Evolutionary conservation across 495 filamentous ascomycete genomes (phyloP), one percentile per base, ranked within the genome.

Genomic region (Clohesyomyces aquaticus): DNA sequence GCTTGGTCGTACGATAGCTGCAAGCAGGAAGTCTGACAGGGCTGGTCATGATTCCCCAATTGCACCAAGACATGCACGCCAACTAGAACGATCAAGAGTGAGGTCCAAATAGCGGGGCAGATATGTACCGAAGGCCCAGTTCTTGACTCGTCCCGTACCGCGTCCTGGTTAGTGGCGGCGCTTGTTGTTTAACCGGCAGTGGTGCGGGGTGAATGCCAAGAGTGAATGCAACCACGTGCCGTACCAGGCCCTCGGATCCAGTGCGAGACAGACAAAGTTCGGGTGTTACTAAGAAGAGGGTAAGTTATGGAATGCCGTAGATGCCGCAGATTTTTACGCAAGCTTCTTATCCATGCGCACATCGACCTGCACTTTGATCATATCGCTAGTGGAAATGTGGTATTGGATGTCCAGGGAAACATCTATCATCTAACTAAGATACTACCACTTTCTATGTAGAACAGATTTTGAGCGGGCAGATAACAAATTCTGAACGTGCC

Each of bases 131-230:
- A 59, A 45, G 56, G 43, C 25, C 14, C 10, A 19, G 11, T 19
- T 4, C 56, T 59, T 59, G 56, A 45, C 56, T 50, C 56, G 56
- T 50, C 56, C 56, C 56, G 56, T 50, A 2, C 56, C 56, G 56
- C 42, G 3, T 6, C 43, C 4, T 2, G 14, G 52, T 26, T 18
- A 59, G 25, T n/a, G n/a, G n/a, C n/a, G n/a, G n/a, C n/a, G n/a
- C 22, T 16, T 38, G 9, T 8, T 18, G 3, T 59, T 59, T 59
- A 59, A 43, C 56, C 56, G 56, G 45, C 14, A 32, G 10, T 49
- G 21, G 38, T 29, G 56, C 56, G 56, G 56, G 56, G 56, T 59
- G 11, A 21, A 25, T 59, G 56, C 56, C 56, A 59, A 59, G 56
- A 22, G 56, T 59, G 43, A 59, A 59, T 59, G 55, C 28, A 19